Conservation (phyloP, 192 early-diverging fungal genomes). For the Linnemannia elongata region DNA sequence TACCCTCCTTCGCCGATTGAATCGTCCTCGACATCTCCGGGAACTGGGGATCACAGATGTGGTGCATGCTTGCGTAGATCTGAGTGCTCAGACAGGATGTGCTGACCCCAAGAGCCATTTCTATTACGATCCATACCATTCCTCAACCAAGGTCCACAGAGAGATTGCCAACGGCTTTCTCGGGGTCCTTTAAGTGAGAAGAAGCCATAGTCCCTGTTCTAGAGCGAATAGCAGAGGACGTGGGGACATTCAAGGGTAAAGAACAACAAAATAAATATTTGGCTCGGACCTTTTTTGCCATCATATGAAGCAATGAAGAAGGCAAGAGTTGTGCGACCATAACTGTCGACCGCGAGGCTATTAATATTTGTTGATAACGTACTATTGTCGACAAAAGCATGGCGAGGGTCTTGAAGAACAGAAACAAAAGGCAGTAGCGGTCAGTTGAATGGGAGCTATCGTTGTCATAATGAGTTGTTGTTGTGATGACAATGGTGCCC, state of each 20-base stretch:
- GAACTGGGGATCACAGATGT: constrained; percentile 34
- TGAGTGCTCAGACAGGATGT: constrained; percentile 14
- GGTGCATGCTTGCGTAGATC: constrained; percentile 31
- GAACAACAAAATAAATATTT: neutral
- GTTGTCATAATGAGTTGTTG: too few species aligned
- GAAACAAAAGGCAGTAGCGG: neutral
- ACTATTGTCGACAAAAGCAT: neutral
- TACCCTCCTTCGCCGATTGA: neutral
- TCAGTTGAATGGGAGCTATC: too few species aligned
- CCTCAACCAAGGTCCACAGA: constrained; percentile 36
- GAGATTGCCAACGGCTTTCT: constrained; percentile 37
- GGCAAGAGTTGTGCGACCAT: neutral
- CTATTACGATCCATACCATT: constrained; percentile 38
- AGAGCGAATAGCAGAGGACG: too few species aligned
- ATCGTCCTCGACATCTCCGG: neutral
- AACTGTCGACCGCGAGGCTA: neutral
- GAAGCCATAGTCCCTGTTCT: neutral
- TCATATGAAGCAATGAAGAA: neutral
- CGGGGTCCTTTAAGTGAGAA: neutral
- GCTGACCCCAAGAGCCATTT: constrained; percentile 16
- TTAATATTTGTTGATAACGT: neutral
- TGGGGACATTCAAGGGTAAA: neutral
- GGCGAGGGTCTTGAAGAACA: neutral
- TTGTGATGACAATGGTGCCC: too few species aligned
- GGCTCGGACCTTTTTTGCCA: neutral